Percentiles rank a stretch among this genome's conserved stretches.
These are phyloP conservation scores for Cutaneotrichosporon sp. DNA, from an alignment of 1,284 basidiomycete genomes.

Conservation along the genomic window DNA sequence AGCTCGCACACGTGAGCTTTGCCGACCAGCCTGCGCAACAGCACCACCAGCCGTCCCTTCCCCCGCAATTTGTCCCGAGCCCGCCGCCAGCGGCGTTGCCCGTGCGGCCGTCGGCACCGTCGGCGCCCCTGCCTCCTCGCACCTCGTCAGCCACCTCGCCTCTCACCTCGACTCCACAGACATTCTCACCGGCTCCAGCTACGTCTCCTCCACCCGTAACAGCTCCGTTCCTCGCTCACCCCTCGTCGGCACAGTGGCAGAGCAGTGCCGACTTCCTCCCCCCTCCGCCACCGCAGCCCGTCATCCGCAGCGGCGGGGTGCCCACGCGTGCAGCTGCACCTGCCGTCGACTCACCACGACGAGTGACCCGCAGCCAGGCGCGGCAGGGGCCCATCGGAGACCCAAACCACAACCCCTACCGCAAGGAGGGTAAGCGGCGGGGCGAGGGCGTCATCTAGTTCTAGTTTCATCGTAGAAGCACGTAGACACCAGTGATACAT, in stretches of 20 bases:
- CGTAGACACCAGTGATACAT: slow-evolving; percentile 5
- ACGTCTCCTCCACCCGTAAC: slow-evolving; percentile 22
- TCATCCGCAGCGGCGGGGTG: slow-evolving; percentile 44
- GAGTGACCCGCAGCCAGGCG: slow-evolving; percentile 38
- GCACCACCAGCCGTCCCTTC: background rate
- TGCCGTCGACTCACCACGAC: slow-evolving; percentile 36
- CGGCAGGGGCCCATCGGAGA: slow-evolving; percentile 42
- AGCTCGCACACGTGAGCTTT: slow-evolving; percentile 27
- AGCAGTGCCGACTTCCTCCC: slow-evolving; percentile 46
- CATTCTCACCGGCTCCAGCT: slow-evolving; percentile 21
- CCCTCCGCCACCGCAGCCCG: slow-evolving; percentile 48
- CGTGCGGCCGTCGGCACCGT: slow-evolving; percentile 1
- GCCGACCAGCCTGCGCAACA: slow-evolving; percentile 18
- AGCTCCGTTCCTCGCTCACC: slow-evolving; percentile 42
- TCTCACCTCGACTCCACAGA: slow-evolving; percentile 16
- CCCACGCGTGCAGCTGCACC: slow-evolving; percentile 33
- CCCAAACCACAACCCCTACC: slow-evolving; percentile 45
- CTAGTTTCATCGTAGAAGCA: background rate
- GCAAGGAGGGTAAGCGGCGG: slow-evolving; percentile 33
- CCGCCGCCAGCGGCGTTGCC: slow-evolving; percentile 12
- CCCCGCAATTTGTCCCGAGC: slow-evolving; percentile 6
- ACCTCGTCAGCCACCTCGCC: slow-evolving; percentile 5
- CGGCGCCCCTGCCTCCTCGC: slow-evolving; percentile 9
- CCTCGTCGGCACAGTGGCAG: slow-evolving; percentile 45
- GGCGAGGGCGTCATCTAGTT: slow-evolving; percentile 47